Evolutionary conservation across 2,329 filamentous ascomycete genomes (phyloP), one percentile per base, ranked within the genome.

Genomic region (Ophiobolus disseminans): DNA sequence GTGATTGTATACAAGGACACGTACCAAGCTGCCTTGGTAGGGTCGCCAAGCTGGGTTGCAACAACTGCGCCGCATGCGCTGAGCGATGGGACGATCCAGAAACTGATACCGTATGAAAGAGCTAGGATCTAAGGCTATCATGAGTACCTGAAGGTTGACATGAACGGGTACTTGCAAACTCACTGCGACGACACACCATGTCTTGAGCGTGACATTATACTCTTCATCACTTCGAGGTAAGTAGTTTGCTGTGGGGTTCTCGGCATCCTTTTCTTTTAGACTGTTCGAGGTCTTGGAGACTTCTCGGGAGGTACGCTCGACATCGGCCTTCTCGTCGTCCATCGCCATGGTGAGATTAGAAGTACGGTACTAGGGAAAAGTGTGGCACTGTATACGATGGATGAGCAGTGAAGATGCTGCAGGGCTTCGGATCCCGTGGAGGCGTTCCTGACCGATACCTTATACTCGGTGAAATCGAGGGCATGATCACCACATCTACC

Each of bases 131-230:
- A 50, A 4, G 2, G 19, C 8, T 10, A 9, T 23, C 13, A 11
- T 53, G 8, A 49, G 40, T 30, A 16, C 9, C 11, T 14, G 11
- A 11, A 25, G 21, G 19, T 20, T 3, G 17, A 3, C 2, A 19
- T 5, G 21, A 35, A 6, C 11, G 7, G 6, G 23, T 6, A 26
- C 25, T 28, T 32, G 21, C n/a, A 31, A 19, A 42, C 58, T 41
- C 40, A 53, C 58, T 19, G 48, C 9, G 22, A 74, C 71, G 7
- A 75, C 72, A 39, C 73, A 67, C 73, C 72, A 75, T 11, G 73
- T 75, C 60, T 75, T 75, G 55, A 74, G 64, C 4, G 73, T 76
- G 39, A 75, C 72, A 50, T 69, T 61, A 55, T 75, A 75, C 42
- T 74, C 67, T 17, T 66, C 63, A 46, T 74, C 70, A 36, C 45